These are phyloP conservation scores for Tylopilus vinaceipallidus DNA, from an alignment of 768 basidiomycete genomes.

Conservation along the genomic window DNA sequence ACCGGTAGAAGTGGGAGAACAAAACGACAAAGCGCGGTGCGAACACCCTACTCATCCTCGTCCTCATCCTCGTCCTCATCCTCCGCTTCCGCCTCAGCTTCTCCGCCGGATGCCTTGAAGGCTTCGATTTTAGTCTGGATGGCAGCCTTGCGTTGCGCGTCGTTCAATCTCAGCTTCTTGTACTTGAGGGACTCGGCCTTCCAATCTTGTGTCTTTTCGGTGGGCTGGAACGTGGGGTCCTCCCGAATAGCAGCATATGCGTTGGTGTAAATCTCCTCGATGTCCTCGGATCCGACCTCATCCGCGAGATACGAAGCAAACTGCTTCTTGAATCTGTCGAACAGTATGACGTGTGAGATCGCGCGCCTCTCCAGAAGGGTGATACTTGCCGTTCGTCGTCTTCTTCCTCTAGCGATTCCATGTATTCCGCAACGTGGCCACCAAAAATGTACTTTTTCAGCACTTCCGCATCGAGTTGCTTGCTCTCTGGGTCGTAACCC, in stretches of 20 bases:
- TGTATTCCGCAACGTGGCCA: conserved; percentile 98
- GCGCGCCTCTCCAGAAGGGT: neutral
- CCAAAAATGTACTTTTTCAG: conserved; percentile 98
- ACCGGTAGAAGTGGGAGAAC: conserved; percentile 1
- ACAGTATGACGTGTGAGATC: conserved; percentile 5
- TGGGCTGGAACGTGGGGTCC: conserved; percentile 86
- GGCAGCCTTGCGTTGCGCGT: conserved; percentile 71
- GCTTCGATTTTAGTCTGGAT: conserved; percentile 89
- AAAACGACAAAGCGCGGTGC: neutral
- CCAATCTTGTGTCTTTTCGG: conserved; percentile 91
- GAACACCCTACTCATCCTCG: conserved; percentile 54
- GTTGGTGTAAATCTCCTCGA: conserved; percentile 92
- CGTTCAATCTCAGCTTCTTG: conserved; percentile 64
- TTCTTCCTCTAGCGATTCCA: conserved; percentile 99
- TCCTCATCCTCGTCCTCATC: conserved; percentile 35
- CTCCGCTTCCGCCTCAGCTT: conserved; percentile 39
- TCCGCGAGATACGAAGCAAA: conserved; percentile 95
- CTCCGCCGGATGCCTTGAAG: conserved; percentile 70
- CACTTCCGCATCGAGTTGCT: conserved; percentile 90
- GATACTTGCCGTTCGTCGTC: conserved; percentile 85
- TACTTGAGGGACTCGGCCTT: conserved; percentile 78
- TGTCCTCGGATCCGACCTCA: conserved; percentile 92
- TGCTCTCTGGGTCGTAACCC: conserved; percentile 90
- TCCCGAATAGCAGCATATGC: conserved; percentile 96
- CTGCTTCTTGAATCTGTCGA: conserved; percentile 89